A percentile compares a stretch with the other conserved stretches of the same genome.
phyloP scores from a whole-genome alignment of 176 grass and related monocot genomes.

The Zoysia pacifica region DNA sequence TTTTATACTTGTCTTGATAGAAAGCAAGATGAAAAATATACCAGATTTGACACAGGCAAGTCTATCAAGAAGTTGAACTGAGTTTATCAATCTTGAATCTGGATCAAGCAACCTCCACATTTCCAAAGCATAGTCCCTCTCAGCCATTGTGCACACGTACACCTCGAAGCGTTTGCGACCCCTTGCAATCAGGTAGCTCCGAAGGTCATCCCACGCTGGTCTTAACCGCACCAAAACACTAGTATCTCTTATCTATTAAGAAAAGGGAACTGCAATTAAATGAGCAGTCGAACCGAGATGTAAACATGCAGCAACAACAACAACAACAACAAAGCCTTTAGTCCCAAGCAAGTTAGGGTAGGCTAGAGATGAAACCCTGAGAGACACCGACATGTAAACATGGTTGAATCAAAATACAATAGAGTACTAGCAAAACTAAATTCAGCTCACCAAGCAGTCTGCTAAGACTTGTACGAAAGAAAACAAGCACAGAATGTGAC shows the following conservation, averaged over 20 bases:
- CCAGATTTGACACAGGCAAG: slow-evolving; percentile 97
- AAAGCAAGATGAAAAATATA: slow-evolving; percentile 40
- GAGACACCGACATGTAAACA: slow-evolving; percentile 9
- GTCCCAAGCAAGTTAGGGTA: no score
- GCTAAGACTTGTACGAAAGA: not conserved
- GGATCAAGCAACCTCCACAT: slow-evolving; percentile 99
- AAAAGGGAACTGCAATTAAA: slow-evolving; percentile 31
- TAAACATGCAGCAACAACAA: not conserved
- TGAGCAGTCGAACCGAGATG: not conserved
- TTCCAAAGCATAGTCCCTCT: slow-evolving; percentile 99
- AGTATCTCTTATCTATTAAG: slow-evolving; percentile 86
- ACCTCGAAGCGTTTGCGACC: slow-evolving; percentile 98
- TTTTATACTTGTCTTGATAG: not conserved
- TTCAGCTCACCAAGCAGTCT: not conserved
- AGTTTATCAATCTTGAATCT: slow-evolving; percentile 85
- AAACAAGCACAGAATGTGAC: not conserved
- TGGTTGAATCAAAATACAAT: slow-evolving; percentile 11
- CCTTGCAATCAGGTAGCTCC: slow-evolving; percentile 92
- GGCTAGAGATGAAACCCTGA: no score
- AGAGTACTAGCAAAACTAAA: not conserved
- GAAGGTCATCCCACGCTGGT: slow-evolving; percentile 92
- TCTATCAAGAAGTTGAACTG: slow-evolving; percentile 72
- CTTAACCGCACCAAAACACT: slow-evolving; percentile 95
- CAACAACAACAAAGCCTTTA: no score
- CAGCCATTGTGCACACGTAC: slow-evolving; percentile 99